Percentiles rank a stretch among this genome's conserved stretches.
Evolutionary conservation across 108 stramenopile species (phyloP).

Genomic region (Skeletonema marinoi): DNA sequence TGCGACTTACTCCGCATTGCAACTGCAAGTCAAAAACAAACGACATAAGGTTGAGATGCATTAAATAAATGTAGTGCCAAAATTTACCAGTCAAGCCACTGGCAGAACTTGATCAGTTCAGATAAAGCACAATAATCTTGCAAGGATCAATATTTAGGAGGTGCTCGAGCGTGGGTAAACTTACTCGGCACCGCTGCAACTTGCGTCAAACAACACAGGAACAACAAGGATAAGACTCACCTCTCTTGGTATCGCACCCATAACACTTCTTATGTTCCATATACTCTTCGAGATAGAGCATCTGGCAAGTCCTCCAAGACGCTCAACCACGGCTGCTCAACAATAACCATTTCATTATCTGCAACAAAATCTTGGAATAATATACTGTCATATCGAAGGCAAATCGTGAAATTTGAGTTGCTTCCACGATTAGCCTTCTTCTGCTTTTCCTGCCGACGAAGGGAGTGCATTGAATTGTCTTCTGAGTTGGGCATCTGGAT

Average conservation of each 20-base stretch:
- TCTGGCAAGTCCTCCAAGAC: slow-evolving; percentile 79
- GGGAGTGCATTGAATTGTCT: slow-evolving; percentile 4
- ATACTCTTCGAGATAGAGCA: slow-evolving; percentile 73
- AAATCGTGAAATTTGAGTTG: slow-evolving; percentile 62
- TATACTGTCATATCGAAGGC: slow-evolving; percentile 79
- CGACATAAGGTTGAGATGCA: neutral
- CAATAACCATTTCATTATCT: slow-evolving; percentile 79
- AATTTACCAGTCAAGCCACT: slow-evolving; percentile 30
- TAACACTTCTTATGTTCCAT: slow-evolving; percentile 56
- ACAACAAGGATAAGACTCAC: neutral
- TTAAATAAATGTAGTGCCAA: slow-evolving; percentile 9
- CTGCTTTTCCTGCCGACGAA: slow-evolving; percentile 11
- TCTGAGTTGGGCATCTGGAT: slow-evolving; percentile 17
- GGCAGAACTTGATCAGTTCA: slow-evolving; percentile 39
- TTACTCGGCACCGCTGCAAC: slow-evolving; percentile 46
- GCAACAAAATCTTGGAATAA: slow-evolving; percentile 70
- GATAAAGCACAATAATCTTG: slow-evolving; percentile 43
- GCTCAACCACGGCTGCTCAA: slow-evolving; percentile 86
- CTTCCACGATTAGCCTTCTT: slow-evolving; percentile 1
- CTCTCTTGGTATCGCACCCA: neutral
- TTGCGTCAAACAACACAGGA: slow-evolving; percentile 10
- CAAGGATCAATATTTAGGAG: slow-evolving; percentile 42
- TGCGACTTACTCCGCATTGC: no score
- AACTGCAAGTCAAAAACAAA: neutral
- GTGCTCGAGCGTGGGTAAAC: slow-evolving; percentile 29